Evolutionary conservation across 768 basidiomycete species (phyloP), one percentile per base, ranked within the genome.

Genomic region (Leccinum truebloodii): DNA sequence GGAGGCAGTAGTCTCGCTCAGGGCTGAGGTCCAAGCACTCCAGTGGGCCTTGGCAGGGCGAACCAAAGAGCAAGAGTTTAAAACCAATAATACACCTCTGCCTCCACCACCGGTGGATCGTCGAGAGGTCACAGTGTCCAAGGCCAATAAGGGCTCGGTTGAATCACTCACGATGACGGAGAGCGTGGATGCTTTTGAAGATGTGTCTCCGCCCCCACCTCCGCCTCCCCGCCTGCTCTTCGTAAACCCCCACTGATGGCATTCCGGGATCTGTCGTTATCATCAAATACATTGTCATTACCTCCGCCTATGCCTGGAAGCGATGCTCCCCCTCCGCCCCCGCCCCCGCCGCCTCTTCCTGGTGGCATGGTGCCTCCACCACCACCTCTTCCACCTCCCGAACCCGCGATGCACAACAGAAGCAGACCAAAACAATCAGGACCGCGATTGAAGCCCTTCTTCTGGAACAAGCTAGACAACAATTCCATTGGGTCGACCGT

Each of bases 361-460:
- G 34, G 13, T 34, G 34, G 34, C 34, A 34, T 34, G 34, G 34
- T 34, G 34, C 34, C 32, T 34, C 32, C 61, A 5, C 32, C 34
- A 5, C 34, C 61, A 5, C 76, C 80, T 0, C 34, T 4, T 34
- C 34, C 61, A 5, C 74, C 67, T 34, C 73, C 65, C 32, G 59
- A 53, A 12, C 54, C 76, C 16, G 72, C 75, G 9, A 77, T 76
- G 61, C 73, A 69, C 58, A 69, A 71, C 32, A 70, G 67, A 37
- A 64, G 61, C 41, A 77, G 71, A 55, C 61, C 67, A 24, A 80
- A 76, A 62, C 62, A 70, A 8, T 64, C 68, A 26, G 79, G 78
- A 13, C 85, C 87, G n/a, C 81, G 83, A 52, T 71, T 92, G 55
- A 89, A 90, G 72, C 91, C 95, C 2, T 94, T 97, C 78, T 94